These are phyloP conservation scores for Solanum ossicruentum DNA, from an alignment of 257 asterid species.

Conservation along the genomic window DNA sequence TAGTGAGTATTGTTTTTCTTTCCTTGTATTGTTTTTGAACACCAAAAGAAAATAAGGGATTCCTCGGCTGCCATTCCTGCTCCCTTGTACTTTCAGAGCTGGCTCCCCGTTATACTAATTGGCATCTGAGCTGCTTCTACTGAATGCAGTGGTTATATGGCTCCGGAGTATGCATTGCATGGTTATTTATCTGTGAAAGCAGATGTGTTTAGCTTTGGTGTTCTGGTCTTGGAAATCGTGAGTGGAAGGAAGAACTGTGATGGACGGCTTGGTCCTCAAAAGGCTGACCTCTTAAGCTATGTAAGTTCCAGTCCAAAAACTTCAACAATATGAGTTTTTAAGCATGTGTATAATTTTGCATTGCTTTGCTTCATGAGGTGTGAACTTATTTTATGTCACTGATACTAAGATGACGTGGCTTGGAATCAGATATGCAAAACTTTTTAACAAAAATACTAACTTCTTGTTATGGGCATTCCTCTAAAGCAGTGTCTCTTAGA, in stretches of 20 bases:
- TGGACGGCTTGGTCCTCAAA: slow-evolving; percentile 30
- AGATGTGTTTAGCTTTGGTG: slow-evolving; percentile 78
- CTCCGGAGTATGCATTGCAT: slow-evolving; percentile 78
- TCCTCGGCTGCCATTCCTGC: not conserved
- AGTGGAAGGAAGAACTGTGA: slow-evolving; percentile 70
- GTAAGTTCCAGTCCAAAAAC: slow-evolving; percentile 27
- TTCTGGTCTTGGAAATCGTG: slow-evolving; percentile 70
- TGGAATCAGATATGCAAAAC: not conserved
- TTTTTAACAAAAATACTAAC: not conserved
- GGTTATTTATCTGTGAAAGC: slow-evolving; percentile 80
- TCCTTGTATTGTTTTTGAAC: not conserved
- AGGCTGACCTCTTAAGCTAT: slow-evolving; percentile 58
- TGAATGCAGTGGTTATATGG: slow-evolving; percentile 75
- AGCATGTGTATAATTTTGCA: not conserved
- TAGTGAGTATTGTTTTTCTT: slow-evolving; percentile 29
- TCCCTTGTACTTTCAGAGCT: not conserved
- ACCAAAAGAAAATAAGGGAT: not conserved
- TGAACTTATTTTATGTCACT: not conserved
- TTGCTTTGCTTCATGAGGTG: not conserved
- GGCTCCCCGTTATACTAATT: not conserved
- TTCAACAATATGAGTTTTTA: not conserved
- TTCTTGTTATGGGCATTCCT: not conserved
- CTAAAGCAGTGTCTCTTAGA: not conserved
- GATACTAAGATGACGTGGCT: not conserved
- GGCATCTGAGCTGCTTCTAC: not conserved